A percentile compares a stretch with the other conserved stretches of the same genome.
These are phyloP conservation scores for Linaria vulgaris DNA, from an alignment of 257 asterid species.

Conservation along the genomic window DNA sequence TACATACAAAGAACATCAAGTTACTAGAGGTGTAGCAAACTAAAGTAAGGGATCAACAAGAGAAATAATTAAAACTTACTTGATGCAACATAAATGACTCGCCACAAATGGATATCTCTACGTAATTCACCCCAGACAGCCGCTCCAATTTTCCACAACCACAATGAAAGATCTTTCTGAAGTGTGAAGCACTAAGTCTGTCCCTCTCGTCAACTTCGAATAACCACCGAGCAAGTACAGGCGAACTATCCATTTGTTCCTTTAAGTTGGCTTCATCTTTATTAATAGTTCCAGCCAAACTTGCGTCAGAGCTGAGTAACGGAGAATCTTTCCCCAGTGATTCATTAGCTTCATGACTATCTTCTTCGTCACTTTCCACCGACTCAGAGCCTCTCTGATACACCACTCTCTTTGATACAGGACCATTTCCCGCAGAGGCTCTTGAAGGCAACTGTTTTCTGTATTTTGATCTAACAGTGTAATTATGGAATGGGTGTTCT, in stretches of 20 bases:
- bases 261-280: conserved; percentile 32
- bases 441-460: conserved; percentile 44
- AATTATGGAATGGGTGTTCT: conserved; percentile 93
- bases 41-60: not conserved
- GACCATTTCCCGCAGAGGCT: conserved; percentile 32
- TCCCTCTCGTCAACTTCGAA: conserved; percentile 81
- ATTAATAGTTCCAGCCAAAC: conserved; percentile 18
- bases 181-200: conserved; percentile 75
- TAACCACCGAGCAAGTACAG: conserved; percentile 77
- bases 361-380: conserved; percentile 54
- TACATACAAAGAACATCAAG: not conserved
- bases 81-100: conserved; percentile 99
- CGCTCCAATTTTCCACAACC: conserved; percentile 73
- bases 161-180: conserved; percentile 77
- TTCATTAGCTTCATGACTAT: conserved; percentile 36
- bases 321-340: conserved; percentile 25
- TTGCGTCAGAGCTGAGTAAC: conserved; percentile 18
- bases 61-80: conserved; percentile 41
- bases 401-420: conserved; percentile 24
- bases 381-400: conserved; percentile 36
- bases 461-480: conserved; percentile 77
- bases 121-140: conserved; percentile 51
- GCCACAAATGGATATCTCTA: conserved; percentile 81
- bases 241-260: conserved; percentile 31
- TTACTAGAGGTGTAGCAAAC: conserved; percentile 1